Evolutionary conservation across 305 asterid genomes (phyloP).

Genomic region (Fraxinus ornus): DNA sequence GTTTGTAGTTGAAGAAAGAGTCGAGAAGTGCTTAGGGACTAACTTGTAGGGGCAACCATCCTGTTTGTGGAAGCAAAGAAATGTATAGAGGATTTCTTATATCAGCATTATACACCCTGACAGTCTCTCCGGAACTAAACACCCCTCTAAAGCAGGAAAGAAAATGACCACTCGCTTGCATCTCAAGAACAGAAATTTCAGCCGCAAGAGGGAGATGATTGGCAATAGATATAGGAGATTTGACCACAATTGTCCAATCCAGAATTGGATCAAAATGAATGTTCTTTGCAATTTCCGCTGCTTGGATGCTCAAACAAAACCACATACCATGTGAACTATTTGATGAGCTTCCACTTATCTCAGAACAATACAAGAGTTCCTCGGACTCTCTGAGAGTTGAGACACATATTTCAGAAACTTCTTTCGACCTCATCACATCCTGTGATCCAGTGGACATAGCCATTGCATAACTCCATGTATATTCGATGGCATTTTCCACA

Average conservation of each 20-base stretch:
- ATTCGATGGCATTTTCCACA: constrained; percentile 42
- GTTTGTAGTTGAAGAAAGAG: not conserved
- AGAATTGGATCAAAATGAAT: constrained; percentile 60
- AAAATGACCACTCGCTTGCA: constrained; percentile 84
- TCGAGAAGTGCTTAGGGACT: constrained; percentile 28
- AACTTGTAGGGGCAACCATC: constrained; percentile 90
- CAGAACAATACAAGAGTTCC: constrained; percentile 68
- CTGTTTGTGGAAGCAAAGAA: constrained; percentile 90
- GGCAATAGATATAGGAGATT: constrained; percentile 69
- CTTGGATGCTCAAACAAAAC: constrained; percentile 82
- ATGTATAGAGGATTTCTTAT: constrained; percentile 76
- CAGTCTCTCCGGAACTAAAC: constrained; percentile 73
- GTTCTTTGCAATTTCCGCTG: constrained; percentile 80
- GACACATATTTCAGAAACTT: constrained; percentile 56
- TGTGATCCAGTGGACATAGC: constrained; percentile 47
- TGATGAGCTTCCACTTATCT: constrained; percentile 67
- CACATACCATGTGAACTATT: constrained; percentile 60
- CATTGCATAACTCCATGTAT: constrained; percentile 81
- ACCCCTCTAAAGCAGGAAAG: constrained; percentile 73
- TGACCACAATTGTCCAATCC: constrained; percentile 84
- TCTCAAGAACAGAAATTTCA: constrained; percentile 89
- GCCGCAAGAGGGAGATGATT: constrained; percentile 87
- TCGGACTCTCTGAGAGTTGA: constrained; percentile 65
- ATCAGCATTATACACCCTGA: constrained; percentile 73
- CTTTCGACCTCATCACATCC: constrained; percentile 43